Evolutionary conservation across 768 basidiomycete genomes (phyloP).

Genomic region (Boletus subcaerulescens): DNA sequence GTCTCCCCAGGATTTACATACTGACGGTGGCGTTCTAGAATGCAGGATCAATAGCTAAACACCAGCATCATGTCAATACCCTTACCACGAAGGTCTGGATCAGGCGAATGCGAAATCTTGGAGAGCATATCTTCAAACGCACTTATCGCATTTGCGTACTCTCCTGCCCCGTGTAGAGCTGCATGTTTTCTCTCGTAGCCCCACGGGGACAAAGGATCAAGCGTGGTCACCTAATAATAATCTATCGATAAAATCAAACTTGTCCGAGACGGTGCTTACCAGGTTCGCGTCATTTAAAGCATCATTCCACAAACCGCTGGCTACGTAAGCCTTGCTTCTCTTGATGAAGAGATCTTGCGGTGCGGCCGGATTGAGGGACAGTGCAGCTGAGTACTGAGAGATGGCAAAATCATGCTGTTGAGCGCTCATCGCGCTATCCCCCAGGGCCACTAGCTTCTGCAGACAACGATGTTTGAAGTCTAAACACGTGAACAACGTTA

Average conservation of each 20-base stretch:
- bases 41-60: too few relatives aligned
- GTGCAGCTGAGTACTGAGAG: not conserved
- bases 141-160: not conserved
- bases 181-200: not conserved
- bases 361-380: not conserved
- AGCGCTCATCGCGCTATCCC: not conserved
- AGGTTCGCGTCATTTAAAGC: not conserved
- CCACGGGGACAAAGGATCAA: not conserved
- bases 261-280: too few relatives aligned
- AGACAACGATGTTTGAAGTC: not conserved
- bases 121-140: not conserved
- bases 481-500: not conserved
- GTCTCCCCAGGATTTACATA: not conserved
- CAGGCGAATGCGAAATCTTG: not conserved
- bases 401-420: not conserved
- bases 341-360: not conserved
- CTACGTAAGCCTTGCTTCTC: not conserved
- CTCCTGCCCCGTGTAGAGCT: not conserved
- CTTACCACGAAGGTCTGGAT: not conserved
- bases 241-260: not conserved
- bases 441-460: not conserved
- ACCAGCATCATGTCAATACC: too few relatives aligned
- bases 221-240: not conserved
- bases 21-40: not conserved
- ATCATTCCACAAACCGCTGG: not conserved